Percentiles rank a stretch among this genome's conserved stretches.
Conservation (phyloP, 495 filamentous ascomycete species). For the Aspergillus baeticus region DNA sequence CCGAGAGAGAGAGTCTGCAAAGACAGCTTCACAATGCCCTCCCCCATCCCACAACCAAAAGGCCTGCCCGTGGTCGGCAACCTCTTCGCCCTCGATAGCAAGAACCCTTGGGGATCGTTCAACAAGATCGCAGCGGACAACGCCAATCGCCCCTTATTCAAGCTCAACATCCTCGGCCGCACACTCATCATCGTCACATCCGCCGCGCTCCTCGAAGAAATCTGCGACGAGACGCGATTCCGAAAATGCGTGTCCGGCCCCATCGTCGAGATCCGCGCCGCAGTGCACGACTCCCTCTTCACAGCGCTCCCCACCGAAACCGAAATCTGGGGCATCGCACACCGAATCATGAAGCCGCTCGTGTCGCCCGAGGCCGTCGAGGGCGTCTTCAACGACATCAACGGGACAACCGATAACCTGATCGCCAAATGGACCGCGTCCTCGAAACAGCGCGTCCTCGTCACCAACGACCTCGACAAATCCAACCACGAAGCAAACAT, state of each 20-base stretch:
- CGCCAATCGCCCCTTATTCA: conserved; percentile 63
- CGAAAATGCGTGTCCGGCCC: conserved; percentile 59
- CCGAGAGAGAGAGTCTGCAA: no score
- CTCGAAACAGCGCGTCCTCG: conserved; percentile 51
- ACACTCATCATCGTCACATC: conserved; percentile 53
- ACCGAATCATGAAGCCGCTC: conserved; percentile 58
- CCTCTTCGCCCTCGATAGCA: conserved; percentile 59
- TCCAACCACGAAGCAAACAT: conserved; percentile 70
- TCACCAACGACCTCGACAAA: conserved; percentile 69
- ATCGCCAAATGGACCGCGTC: conserved; percentile 67
- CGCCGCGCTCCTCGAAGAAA: conserved; percentile 62
- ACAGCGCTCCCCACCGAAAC: conserved; percentile 60
- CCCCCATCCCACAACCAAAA: conserved; percentile 61
- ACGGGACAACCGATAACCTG: conserved; percentile 64
- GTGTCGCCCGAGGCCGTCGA: conserved; percentile 36
- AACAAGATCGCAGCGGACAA: conserved; percentile 54
- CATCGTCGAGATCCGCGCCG: conserved; percentile 59
- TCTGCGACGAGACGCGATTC: conserved; percentile 72
- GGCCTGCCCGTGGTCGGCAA: conserved; percentile 70
- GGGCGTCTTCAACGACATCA: conserved; percentile 53
- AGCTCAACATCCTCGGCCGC: conserved; percentile 56
- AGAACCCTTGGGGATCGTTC: conserved; percentile 61
- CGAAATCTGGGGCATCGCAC: conserved; percentile 69
- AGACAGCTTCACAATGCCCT: conserved; percentile 29
- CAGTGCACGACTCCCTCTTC: conserved; percentile 71